Percentiles rank a stretch among this genome's conserved stretches.
Evolutionary conservation across 148 eudicot genomes (phyloP).

Genomic region (Nepenthes gracilis): DNA sequence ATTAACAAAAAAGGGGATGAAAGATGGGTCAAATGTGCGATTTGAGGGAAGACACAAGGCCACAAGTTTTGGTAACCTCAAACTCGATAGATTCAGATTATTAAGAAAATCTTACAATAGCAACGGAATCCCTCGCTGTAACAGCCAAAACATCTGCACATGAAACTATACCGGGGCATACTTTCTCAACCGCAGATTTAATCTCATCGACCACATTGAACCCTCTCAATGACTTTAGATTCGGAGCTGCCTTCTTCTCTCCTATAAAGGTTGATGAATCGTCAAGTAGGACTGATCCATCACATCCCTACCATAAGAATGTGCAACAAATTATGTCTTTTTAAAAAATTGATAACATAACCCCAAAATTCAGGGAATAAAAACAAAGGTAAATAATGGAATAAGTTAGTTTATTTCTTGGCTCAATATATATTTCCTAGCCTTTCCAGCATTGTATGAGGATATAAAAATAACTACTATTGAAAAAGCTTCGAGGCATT

Average conservation of each 20-base stretch:
- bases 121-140: constrained; percentile 25
- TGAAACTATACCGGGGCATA: constrained; percentile 34
- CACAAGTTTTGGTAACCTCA: not conserved
- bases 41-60: not conserved
- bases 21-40: not conserved
- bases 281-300: constrained; percentile 31
- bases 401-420: too few relatives aligned
- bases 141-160: constrained; percentile 38
- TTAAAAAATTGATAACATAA: too few relatives aligned
- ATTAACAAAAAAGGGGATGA: not conserved
- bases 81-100: not conserved
- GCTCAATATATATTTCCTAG: too few relatives aligned
- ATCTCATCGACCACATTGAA: constrained; percentile 26
- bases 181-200: constrained; percentile 24
- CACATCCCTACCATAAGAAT: constrained; percentile 24
- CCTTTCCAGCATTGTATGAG: too few relatives aligned
- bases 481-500: too few relatives aligned
- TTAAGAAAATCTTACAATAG: constrained; percentile 8
- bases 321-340: too few relatives aligned
- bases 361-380: not conserved
- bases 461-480: too few relatives aligned
- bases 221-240: constrained; percentile 26
- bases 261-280: constrained; percentile 28
- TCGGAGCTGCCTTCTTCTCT: constrained; percentile 32
- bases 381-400: too few relatives aligned